Base-by-base conservation (phyloP, 306 rosid species). In the Vigna nakashimae region DNA sequence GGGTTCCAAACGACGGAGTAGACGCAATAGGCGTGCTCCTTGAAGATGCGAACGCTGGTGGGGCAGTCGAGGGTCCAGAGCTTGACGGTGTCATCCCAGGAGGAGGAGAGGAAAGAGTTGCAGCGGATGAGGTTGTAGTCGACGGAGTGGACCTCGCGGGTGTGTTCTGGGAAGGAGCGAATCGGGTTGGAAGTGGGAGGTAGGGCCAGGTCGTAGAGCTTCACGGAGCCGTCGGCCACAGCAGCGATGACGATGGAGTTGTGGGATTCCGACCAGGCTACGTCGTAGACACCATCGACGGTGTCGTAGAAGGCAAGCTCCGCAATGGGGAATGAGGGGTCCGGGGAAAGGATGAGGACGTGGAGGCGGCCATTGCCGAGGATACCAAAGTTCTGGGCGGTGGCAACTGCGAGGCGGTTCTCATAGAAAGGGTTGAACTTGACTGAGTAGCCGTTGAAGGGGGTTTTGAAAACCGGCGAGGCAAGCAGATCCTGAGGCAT, bases 351-450 rank as follows among this genome's bases (percentile, higher is more conserved):
- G 65, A 89, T 88, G 78, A 95, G 93, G 73, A 95, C 89, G 82
- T 92, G 98, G 69, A 95, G 74, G 48, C 98, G 97, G 52, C 98
- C 98, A 67, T 95, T 95, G 63, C 98, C 98, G 36, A 95, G 91
- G 90, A 95, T 95, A 52, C 98, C 98, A 68, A 91, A 95, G 86
- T 95, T 95, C 72, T 92, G 96, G 43, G 98, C 80, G 78, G 98
- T 92, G 86, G 98, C 97, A 46, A 95, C 98, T 76, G 98, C 98
- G 32, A 95, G 50, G 24, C 97, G 97, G 65, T 91, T 85, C 77
- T 95, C 98, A 81, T 90, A 91, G 89, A 95, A 95, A 0, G 98
- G 98, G 76, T 98, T 95, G 89, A 95, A 95, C 81, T 87, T 95
- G 64, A 95, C 98, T 62, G 97, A 88, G 88, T 95, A 92, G 64